These are phyloP conservation scores for Linnemannia zychae DNA, from an alignment of 192 early-diverging fungal genomes.

Conservation along the genomic window DNA sequence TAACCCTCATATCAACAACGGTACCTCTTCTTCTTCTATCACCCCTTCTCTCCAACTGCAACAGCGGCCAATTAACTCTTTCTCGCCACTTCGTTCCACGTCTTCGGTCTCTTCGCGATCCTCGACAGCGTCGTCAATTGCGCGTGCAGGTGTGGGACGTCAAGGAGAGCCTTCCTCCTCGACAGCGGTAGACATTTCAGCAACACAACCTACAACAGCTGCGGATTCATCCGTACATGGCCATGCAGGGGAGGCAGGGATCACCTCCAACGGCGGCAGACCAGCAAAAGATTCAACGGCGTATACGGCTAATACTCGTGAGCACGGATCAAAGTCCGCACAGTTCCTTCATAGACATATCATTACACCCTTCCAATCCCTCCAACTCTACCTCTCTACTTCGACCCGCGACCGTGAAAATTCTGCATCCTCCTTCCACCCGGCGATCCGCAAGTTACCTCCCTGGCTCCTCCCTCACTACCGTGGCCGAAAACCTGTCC, in stretches of 20 bases:
- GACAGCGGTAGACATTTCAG: neutral
- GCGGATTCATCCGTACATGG: neutral
- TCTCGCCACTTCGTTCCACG: neutral
- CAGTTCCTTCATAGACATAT: slow-evolving; percentile 19
- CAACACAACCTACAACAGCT: neutral
- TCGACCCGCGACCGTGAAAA: slow-evolving; percentile 15
- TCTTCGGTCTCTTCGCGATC: neutral
- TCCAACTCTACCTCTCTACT: slow-evolving; percentile 18
- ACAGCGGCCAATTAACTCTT: neutral
- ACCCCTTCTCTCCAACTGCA: neutral
- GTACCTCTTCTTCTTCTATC: slow-evolving; percentile 7
- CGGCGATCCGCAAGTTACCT: slow-evolving; percentile 6
- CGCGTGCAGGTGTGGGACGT: neutral
- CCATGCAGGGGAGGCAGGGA: slow-evolving; percentile 5
- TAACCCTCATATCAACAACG: neutral
- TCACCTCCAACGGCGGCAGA: neutral
- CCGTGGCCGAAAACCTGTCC: neutral
- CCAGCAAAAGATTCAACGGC: neutral
- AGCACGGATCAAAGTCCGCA: slow-evolving; percentile 14
- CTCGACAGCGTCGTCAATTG: neutral
- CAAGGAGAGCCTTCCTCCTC: neutral
- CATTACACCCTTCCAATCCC: slow-evolving; percentile 16
- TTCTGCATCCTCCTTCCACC: neutral
- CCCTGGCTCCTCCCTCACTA: slow-evolving; percentile 46
- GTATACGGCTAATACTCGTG: neutral